A percentile compares a stretch with the other conserved stretches of the same genome.
These are phyloP conservation scores for Theileria luwenshuni DNA, from an alignment of 169 alveolate genomes.

Conservation along the genomic window DNA sequence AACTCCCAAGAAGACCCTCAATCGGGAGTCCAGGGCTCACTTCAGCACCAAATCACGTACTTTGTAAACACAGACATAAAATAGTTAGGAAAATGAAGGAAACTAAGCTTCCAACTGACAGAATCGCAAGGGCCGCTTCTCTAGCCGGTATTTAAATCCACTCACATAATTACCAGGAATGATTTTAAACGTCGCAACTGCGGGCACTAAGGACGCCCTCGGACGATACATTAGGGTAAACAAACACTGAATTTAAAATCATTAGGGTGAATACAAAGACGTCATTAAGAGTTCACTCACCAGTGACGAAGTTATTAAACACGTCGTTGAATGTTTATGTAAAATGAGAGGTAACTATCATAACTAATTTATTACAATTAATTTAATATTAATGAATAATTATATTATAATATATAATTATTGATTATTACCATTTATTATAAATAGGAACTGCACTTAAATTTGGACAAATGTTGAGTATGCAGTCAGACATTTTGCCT, in stretches of 20 bases:
- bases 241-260: not conserved
- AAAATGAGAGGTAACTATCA: constrained; percentile 57
- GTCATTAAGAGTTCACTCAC: constrained; percentile 31
- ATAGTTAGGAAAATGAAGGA: constrained; percentile 46
- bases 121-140: constrained; percentile 55
- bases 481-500: constrained; percentile 88
- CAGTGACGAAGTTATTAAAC: constrained; percentile 46
- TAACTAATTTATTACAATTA: too few relatives aligned
- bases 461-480: constrained; percentile 69
- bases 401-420: not conserved
- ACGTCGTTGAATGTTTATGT: constrained; percentile 61
- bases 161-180: constrained; percentile 18
- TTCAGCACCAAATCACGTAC: constrained; percentile 16
- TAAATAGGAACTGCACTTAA: constrained; percentile 62
- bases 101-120: constrained; percentile 43
- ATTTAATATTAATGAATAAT: too few relatives aligned
- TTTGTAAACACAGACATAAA: not conserved
- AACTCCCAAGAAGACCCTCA: not conserved
- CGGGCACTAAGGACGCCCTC: constrained; percentile 54
- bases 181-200: constrained; percentile 45
- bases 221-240: constrained; percentile 51
- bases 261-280: constrained; percentile 52
- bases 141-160: constrained; percentile 46
- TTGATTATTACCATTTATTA: not conserved
- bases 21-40: not conserved